Base-by-base conservation (phyloP, 2,329 filamentous ascomycete species). In the Davidsoniella australis region DNA sequence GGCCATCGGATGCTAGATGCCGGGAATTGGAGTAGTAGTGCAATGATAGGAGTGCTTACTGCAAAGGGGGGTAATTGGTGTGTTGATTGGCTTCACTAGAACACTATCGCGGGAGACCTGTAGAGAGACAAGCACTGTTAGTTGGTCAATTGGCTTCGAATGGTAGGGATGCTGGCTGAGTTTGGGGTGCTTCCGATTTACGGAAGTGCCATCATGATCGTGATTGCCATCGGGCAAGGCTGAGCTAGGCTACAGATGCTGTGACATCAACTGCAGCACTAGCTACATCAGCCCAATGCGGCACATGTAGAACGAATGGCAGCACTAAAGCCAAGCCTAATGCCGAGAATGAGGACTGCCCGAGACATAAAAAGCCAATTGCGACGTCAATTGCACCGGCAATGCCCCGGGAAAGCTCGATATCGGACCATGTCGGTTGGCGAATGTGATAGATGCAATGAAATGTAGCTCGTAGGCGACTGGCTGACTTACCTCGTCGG, bases 21-120 rank as follows among this genome's bases (percentile, higher is more conserved):
- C 24, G 14, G 23, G 24, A 16, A 23, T 38, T n/a, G 18, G 38
- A 45, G 41, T 10, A 42, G 48, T 37, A 23, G 50, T 46, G 41
- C 46, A 48, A 49, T 39, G 53, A 43, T 54, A 49, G 5, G 33
- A 16, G 29, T 7, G 37, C 41, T 81, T 82, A 95, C 88, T 98
- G 78, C 91, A 98, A 48, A 98, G 76, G 54, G 91, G 91, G 57
- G 91, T 98, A 63, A 98, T 98, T 50, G 91, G 91, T 42, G 91
- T 98, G 69, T 96, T 98, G 69, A 95, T 82, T 4, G 91, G 91
- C 69, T 96, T 96, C 60, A 98, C 91, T 41, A 98, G 83, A 48
- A 95, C 85, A 62, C 85, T 94, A 67, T 96, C 88, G 58, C 88
- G 86, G 66, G 93, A 83, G 58, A 96, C 73, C 91, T 98, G 14